These are phyloP conservation scores for Candida nemodendra DNA, from an alignment of 805 yeast genomes.

Conservation along the genomic window DNA sequence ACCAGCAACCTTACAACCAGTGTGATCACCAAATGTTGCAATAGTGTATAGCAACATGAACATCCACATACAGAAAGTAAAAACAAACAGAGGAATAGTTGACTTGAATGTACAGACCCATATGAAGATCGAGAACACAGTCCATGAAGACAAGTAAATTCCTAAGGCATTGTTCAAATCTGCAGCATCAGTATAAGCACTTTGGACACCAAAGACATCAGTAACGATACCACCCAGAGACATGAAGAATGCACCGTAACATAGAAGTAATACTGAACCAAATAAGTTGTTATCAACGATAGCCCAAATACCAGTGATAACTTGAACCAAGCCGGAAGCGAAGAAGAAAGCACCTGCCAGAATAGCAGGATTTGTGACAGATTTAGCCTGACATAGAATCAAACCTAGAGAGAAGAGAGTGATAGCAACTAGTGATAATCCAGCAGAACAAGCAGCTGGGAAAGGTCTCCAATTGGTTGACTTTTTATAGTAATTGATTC, in stretches of 20 bases:
- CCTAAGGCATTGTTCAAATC: slow-evolving; percentile 43
- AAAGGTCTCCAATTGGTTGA: slow-evolving; percentile 42
- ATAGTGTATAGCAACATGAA: slow-evolving; percentile 43
- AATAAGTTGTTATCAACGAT: slow-evolving; percentile 45
- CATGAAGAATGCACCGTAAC: slow-evolving; percentile 51
- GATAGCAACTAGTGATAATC: slow-evolving; percentile 43
- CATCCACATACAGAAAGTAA: slow-evolving; percentile 34
- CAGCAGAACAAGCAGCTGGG: slow-evolving; percentile 51
- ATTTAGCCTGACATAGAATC: slow-evolving; percentile 42
- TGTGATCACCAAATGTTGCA: slow-evolving; percentile 36
- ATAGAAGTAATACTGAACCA: slow-evolving; percentile 45
- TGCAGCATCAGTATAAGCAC: slow-evolving; percentile 37
- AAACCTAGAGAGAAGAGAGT: slow-evolving; percentile 50
- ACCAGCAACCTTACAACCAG: slow-evolving; percentile 35
- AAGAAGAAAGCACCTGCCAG: slow-evolving; percentile 44
- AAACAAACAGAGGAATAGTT: slow-evolving; percentile 37
- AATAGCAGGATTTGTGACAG: slow-evolving; percentile 41
- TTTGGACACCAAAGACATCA: slow-evolving; percentile 41
- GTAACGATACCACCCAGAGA: slow-evolving; percentile 43
- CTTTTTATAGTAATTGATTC: slow-evolving; percentile 43
- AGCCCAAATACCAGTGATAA: slow-evolving; percentile 53
- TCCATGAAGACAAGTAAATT: slow-evolving; percentile 46
- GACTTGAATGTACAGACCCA: slow-evolving; percentile 44
- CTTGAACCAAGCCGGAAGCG: slow-evolving; percentile 48
- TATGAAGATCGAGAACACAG: slow-evolving; percentile 43